A percentile compares a stretch with the other conserved stretches of the same genome.
These are phyloP conservation scores for Tylopilus sp. DNA, from an alignment of 768 basidiomycete species.

Conservation along the genomic window DNA sequence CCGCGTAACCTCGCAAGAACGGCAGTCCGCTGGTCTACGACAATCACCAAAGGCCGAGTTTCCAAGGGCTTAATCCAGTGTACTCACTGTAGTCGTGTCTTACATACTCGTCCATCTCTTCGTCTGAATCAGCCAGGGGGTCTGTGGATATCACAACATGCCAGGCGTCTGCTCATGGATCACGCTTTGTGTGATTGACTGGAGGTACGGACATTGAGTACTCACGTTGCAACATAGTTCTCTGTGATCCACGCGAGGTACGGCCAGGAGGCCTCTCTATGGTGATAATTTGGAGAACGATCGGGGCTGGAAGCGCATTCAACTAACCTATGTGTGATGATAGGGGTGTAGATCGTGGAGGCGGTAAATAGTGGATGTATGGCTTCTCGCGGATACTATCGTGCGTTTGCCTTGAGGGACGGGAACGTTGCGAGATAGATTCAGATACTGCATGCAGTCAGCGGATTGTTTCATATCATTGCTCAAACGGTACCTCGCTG, in stretches of 20 bases:
- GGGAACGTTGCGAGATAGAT: slow-evolving; percentile 25
- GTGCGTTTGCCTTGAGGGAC: slow-evolving; percentile 19
- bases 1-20: slow-evolving; percentile 53
- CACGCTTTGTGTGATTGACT: neutral
- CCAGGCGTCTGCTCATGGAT: slow-evolving; percentile 60
- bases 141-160: slow-evolving; percentile 59
- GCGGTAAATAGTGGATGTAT: slow-evolving; percentile 34
- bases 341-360: slow-evolving; percentile 19
- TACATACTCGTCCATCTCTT: slow-evolving; percentile 64
- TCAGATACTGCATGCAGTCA: slow-evolving; percentile 23
- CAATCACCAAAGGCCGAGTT: neutral
- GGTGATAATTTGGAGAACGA: slow-evolving; percentile 1
- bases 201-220: neutral
- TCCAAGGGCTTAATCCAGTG: neutral
- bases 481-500: slow-evolving; percentile 21
- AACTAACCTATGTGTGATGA: slow-evolving; percentile 24
- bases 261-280: slow-evolving; percentile 18
- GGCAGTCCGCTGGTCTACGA: slow-evolving; percentile 47
- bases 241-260: slow-evolving; percentile 28
- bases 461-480: neutral
- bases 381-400: slow-evolving; percentile 31
- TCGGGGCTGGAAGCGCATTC: neutral
- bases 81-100: slow-evolving; percentile 64
- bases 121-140: slow-evolving; percentile 70
- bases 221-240: slow-evolving; percentile 47